Conservation (phyloP, 1,284 basidiomycete genomes). For the Apiotrichum sp. region DNA sequence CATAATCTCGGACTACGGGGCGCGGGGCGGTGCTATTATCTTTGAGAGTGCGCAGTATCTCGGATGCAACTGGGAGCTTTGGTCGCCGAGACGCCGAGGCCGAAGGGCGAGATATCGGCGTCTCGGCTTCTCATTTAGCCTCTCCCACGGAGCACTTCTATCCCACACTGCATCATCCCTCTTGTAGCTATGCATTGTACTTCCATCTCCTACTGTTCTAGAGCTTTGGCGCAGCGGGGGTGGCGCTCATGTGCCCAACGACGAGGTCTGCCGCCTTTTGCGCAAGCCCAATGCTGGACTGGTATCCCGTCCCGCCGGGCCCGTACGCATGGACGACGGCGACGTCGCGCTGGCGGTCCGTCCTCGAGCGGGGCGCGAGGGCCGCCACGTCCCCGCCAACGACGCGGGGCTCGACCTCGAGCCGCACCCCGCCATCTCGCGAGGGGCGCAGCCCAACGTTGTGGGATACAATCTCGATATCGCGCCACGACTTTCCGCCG, state of each 20-base stretch:
- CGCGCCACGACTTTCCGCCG: slow-evolving; percentile 28
- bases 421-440: slow-evolving; percentile 59
- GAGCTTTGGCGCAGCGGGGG: slow-evolving; percentile 5
- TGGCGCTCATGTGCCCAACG: slow-evolving; percentile 3
- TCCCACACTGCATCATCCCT: too few relatives aligned
- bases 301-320: slow-evolving; percentile 44
- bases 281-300: slow-evolving; percentile 38
- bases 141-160: too few relatives aligned
- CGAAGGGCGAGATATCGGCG: too few relatives aligned
- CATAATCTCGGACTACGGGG: too few relatives aligned
- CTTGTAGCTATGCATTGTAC: background rate
- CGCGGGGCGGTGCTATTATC: too few relatives aligned
- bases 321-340: slow-evolving; percentile 65
- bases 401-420: slow-evolving; percentile 56
- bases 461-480: slow-evolving; percentile 53
- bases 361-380: slow-evolving; percentile 32
- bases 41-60: too few relatives aligned
- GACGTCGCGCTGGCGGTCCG: slow-evolving; percentile 48
- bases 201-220: background rate
- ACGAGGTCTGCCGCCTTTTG: slow-evolving; percentile 35
- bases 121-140: too few relatives aligned
- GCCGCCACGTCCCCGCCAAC: slow-evolving; percentile 46
- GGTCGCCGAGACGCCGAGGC: too few relatives aligned
- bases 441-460: slow-evolving; percentile 65
- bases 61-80: too few relatives aligned